Base-by-base conservation (phyloP, 345 rosid species). In the Dipteronia dyeriana region DNA sequence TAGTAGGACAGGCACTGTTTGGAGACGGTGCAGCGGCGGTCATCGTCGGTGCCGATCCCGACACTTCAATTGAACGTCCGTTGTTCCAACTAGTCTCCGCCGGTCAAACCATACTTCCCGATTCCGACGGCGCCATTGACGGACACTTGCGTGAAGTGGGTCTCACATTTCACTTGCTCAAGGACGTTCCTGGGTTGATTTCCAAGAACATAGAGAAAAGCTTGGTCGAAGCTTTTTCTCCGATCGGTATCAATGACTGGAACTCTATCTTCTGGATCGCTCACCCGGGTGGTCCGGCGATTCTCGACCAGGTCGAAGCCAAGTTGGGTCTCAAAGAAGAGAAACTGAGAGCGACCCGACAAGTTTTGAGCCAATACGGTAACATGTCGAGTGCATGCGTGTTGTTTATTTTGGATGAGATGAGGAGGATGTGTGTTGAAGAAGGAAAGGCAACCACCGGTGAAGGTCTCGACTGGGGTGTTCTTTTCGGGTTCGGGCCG, bases 381-480 rank as follows among this genome's bases (percentile, higher is more conserved):
- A 92, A 92, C 86, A 88, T 92, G 97, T 88, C 95, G 0, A 91
- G 97, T 65, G 97, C 97, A 7, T 91, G 94, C 22, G 97, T 92
- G 6, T 59, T 92, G 64, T 92, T 92, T 54, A 90, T 92, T 7
- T 57, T 92, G 49, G 97, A 92, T n/a, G 91, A 93, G 78, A 89
- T 91, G 96, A 86, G 96, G 80, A 90, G 76, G 84, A 90, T 82
- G 79, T 90, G 88, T 3, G 47, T 69, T 2, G 75, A 90, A 14
- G 87, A 90, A 53, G 91, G 92, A 70, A 86, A 85, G 23, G 59
- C 77, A 66, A 86, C 90, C 3, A 93, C 97, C 4, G 96, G 97
- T 1, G 96, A 93, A 79, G 97, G 96, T 31, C 78, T 90, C 25
- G 94, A 93, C 10, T 93, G 97, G 97, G 97, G 97, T 6, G 94